A percentile compares a stretch with the other conserved stretches of the same genome.
Conservation (phyloP, 225 moss, liverwort and hornwort genomes). For the Polytrichum commune region DNA sequence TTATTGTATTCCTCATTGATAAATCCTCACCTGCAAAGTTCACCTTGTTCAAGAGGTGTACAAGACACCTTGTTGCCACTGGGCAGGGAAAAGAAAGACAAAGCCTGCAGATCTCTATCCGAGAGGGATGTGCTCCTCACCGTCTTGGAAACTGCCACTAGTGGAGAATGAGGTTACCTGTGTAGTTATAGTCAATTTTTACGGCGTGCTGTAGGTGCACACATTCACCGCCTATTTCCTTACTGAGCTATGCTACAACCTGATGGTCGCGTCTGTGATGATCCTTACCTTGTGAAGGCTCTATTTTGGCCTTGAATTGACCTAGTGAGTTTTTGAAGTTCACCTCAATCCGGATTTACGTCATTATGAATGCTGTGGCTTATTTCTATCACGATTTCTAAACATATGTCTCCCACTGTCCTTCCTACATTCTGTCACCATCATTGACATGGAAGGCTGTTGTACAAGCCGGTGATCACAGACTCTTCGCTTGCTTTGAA, state of each 20-base stretch:
- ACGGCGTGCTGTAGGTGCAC: constrained; percentile 34
- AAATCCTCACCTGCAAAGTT: constrained; percentile 32
- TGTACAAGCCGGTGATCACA: no score
- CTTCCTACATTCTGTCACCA: no score
- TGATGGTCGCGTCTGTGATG: constrained; percentile 5
- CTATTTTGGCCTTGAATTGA: constrained; percentile 25
- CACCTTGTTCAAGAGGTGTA: constrained; percentile 8
- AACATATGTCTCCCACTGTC: no score
- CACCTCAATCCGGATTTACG: no score
- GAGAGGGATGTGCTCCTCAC: constrained; percentile 1
- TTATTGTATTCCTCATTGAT: constrained; percentile 39
- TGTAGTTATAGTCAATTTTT: constrained; percentile 36
- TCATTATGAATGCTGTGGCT: no score
- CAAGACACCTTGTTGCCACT: constrained; percentile 4
- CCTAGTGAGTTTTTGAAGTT: constrained; percentile 25
- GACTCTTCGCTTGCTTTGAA: no score
- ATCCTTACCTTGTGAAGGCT: constrained; percentile 11
- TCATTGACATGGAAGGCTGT: no score
- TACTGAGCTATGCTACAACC: constrained; percentile 2
- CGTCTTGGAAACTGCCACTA: constrained; percentile 11
- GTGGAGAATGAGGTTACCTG: constrained; percentile 20
- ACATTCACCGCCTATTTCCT: constrained; percentile 20
- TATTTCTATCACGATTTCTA: no score
- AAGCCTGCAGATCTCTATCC: constrained; percentile 6
- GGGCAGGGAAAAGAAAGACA: constrained; percentile 15